Evolutionary conservation across 306 rosid species (phyloP), one percentile per base, ranked within the genome.

Genomic region (Casuarina equisetifolia): DNA sequence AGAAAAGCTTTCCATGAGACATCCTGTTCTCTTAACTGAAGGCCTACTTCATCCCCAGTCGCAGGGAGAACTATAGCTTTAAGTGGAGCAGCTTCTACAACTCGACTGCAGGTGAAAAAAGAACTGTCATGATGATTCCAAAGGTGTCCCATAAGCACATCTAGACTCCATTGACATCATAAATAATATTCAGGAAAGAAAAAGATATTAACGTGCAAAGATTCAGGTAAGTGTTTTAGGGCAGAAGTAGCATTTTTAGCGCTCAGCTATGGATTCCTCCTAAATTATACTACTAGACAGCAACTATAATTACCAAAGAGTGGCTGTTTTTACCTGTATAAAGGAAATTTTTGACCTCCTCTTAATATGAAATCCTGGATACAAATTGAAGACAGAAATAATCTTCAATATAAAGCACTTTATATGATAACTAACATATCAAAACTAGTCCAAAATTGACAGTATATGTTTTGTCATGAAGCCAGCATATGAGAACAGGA

Each of bases 331-430:
- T 80, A 95, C 98, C 97, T 86, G 89, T 91, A 95, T 80, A 95
- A 81, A 75, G 97, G 93, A 84, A 89, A 81, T 83, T 88, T 89
- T 51, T 77, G 83, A 78, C 93, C 96, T 74, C 97, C 97, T 80
- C 98, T 87, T 54, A 85, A 57, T 84, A 92, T 89, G 95, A 92
- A 95, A 86, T 95, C 98, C 98, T 92, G 92, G 73, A 75, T 64
- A 76, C 25, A 85, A 77, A 74, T 76, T 53, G 19, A 74, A 81
- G 16, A 6, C 57, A 45, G 46, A 49, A 59, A 78, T 74, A 82
- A 46, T 66, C 52, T 74, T 59, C 12, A 51, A 70, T 5, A 62
- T 44, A 59, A 20, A 52, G 57, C 12, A 61, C 50, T 15, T 43
- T 20, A 53, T 43, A 69, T 35, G 57, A 43, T 40, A 38, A 63